phyloP scores from a whole-genome alignment of 139 green algal species.

The Picochlorum sp. region DNA sequence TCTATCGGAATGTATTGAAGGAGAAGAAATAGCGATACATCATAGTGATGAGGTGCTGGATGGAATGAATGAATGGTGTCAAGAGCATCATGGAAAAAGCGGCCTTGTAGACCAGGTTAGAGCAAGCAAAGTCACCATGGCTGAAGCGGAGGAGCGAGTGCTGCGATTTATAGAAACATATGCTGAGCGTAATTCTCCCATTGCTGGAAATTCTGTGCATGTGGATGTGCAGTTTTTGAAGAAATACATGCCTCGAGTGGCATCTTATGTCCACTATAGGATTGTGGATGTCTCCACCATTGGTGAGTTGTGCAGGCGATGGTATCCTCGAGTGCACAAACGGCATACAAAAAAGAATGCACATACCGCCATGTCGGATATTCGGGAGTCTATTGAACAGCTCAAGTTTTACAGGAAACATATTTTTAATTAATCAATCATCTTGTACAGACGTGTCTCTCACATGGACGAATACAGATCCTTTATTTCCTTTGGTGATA shows the following conservation, averaged over 20 bases:
- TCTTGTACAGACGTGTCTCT: constrained; percentile 7
- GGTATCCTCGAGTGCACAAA: constrained; percentile 43
- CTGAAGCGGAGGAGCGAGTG: constrained; percentile 61
- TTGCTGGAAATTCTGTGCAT: constrained; percentile 80
- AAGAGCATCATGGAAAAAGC: constrained; percentile 70
- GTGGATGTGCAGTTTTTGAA: constrained; percentile 80
- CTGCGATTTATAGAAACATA: constrained; percentile 63
- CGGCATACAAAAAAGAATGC: constrained; percentile 51
- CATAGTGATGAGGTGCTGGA: constrained; percentile 66
- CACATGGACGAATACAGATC: constrained; percentile 32
- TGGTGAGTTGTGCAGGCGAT: constrained; percentile 58
- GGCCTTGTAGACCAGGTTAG: constrained; percentile 45
- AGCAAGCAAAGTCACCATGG: constrained; percentile 45
- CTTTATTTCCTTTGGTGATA: constrained; percentile 60
- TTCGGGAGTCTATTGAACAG: constrained; percentile 78
- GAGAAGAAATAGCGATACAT: constrained; percentile 78
- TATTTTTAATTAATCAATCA: constrained; percentile 55
- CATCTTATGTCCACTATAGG: constrained; percentile 68
- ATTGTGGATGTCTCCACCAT: constrained; percentile 88
- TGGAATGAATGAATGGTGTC: constrained; percentile 90
- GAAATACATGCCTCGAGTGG: constrained; percentile 73
- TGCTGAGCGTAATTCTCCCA: constrained; percentile 6
- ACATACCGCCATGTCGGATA: constrained; percentile 85
- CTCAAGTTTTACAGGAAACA: constrained; percentile 66
- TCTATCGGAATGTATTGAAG: constrained; percentile 52